phyloP scores from a whole-genome alignment of 768 basidiomycete genomes.

The Termitomyces bulborhizus region DNA sequence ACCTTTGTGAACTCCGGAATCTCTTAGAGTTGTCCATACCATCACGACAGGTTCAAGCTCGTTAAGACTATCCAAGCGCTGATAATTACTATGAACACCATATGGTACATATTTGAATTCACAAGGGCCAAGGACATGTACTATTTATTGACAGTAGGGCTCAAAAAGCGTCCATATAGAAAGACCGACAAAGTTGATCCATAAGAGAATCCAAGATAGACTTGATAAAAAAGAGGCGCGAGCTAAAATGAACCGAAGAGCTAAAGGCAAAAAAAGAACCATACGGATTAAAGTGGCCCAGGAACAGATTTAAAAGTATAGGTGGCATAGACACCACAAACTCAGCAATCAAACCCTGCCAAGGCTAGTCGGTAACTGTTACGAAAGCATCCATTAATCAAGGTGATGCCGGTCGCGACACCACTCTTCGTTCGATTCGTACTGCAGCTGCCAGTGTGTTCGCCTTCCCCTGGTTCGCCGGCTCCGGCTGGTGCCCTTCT shows the following conservation, averaged over 20 bases:
- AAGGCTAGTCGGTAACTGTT: neutral
- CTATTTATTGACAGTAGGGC: neutral
- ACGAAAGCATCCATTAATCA: neutral
- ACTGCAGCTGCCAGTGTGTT: slow-evolving; percentile 24
- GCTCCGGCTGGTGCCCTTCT: slow-evolving; percentile 6
- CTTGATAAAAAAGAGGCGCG: neutral
- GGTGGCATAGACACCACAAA: neutral
- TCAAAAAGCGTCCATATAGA: neutral
- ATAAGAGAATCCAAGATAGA: neutral
- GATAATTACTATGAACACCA: neutral
- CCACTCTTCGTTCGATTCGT: slow-evolving; percentile 19
- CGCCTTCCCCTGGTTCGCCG: slow-evolving; percentile 10
- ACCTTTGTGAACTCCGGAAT: neutral
- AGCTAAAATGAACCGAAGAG: neutral
- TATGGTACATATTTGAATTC: neutral
- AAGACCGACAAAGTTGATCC: neutral
- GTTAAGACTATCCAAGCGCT: neutral
- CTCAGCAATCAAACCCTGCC: neutral
- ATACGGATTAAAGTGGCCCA: neutral
- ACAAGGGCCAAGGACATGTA: neutral
- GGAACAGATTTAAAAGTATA: neutral
- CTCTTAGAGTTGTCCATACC: neutral
- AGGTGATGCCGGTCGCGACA: slow-evolving; percentile 5
- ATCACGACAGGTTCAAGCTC: neutral
- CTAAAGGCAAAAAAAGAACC: neutral